Conservation (phyloP, 805 yeast species). For the Cyberlindnera galapagoensis region DNA sequence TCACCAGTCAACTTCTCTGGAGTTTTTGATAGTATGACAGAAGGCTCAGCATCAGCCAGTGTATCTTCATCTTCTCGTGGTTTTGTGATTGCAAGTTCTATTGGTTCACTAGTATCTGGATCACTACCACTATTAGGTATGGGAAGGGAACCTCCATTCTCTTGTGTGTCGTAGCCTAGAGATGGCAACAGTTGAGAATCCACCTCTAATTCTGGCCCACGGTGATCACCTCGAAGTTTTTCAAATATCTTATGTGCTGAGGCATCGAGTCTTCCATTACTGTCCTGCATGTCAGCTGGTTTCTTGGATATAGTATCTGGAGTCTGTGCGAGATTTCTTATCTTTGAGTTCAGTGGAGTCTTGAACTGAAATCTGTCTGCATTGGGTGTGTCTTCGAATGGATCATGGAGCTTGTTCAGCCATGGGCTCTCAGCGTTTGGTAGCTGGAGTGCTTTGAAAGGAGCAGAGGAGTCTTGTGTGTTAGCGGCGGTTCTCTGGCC, state of each 20-base stretch:
- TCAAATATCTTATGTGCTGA: constrained; percentile 17
- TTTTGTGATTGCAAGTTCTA: no score
- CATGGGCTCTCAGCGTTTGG: constrained; percentile 18
- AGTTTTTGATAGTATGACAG: no score
- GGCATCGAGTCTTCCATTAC: constrained; percentile 6
- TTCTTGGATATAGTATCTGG: constrained; percentile 10
- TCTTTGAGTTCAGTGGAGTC: constrained; percentile 8
- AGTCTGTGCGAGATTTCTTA: constrained; percentile 11
- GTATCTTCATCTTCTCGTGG: constrained; percentile 3
- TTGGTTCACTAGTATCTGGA: no score
- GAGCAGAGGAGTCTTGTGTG: constrained; percentile 14
- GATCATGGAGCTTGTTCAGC: constrained; percentile 29
- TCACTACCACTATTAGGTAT: no score
- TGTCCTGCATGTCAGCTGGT: not conserved
- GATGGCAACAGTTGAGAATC: constrained; percentile 18
- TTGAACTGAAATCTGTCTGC: constrained; percentile 5
- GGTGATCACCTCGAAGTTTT: constrained; percentile 16
- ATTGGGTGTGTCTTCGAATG: constrained; percentile 28
- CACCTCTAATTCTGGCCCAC: constrained; percentile 14
- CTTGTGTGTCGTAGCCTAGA: constrained; percentile 13
- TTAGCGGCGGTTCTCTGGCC: no score
- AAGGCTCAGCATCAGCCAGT: not conserved
- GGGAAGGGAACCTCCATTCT: constrained; percentile 1
- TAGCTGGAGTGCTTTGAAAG: constrained; percentile 13
- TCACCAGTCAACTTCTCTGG: not conserved